Percentiles rank a stretch among this genome's conserved stretches.
Evolutionary conservation across 2,329 filamentous ascomycete genomes (phyloP).

Genomic region (Lachnellula suecica): DNA sequence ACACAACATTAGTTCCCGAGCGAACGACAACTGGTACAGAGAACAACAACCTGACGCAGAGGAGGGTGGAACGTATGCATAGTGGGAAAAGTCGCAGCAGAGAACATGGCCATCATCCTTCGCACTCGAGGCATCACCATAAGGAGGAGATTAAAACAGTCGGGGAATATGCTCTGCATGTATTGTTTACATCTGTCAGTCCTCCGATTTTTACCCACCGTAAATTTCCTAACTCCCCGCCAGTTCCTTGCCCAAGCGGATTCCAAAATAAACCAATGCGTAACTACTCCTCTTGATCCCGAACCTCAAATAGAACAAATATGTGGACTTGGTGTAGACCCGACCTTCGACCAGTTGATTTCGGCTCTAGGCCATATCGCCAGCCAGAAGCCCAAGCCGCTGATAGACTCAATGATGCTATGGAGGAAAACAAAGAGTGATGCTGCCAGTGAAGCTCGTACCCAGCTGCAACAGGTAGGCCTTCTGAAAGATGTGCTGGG

Average conservation of each 20-base stretch:
- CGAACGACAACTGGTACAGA: conserved; percentile 43
- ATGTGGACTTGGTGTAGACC: conserved; percentile 86
- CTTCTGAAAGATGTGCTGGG: not conserved
- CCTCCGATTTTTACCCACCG: conserved; percentile 5
- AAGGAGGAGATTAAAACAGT: conserved; percentile 84
- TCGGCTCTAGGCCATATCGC: conserved; percentile 92
- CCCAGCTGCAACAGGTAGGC: conserved; percentile 51
- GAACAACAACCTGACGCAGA: conserved; percentile 44
- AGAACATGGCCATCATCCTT: conserved; percentile 70
- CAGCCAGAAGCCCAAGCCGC: conserved; percentile 86
- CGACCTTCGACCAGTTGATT: conserved; percentile 90
- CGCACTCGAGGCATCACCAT: conserved; percentile 60
- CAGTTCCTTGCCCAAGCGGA: conserved; percentile 95
- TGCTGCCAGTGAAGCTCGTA: conserved; percentile 69
- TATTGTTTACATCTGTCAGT: conserved; percentile 86
- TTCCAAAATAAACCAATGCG: conserved; percentile 88
- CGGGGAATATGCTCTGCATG: conserved; percentile 96
- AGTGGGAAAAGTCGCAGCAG: conserved; percentile 69
- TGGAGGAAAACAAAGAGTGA: conserved; percentile 98
- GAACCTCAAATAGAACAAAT: conserved; percentile 85
- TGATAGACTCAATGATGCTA: conserved; percentile 97
- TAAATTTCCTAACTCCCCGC: conserved; percentile 27
- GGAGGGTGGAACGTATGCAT: conserved; percentile 60
- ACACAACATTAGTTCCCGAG: conserved; percentile 33
- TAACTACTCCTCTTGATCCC: conserved; percentile 74